phyloP scores from a whole-genome alignment of 164 flowering plant species.

The Platanus orientalis region DNA sequence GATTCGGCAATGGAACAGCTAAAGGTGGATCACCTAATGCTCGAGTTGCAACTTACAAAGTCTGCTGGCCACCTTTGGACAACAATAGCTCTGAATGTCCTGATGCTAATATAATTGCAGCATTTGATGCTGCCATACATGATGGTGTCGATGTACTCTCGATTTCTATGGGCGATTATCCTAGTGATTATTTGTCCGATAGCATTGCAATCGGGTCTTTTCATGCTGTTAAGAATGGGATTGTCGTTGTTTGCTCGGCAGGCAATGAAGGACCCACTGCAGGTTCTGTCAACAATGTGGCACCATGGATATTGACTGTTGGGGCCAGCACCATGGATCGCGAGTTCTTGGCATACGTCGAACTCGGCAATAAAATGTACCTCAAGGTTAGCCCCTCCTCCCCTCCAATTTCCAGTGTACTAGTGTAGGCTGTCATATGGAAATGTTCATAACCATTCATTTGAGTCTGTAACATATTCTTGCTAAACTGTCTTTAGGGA shows the following conservation, averaged over 20 bases:
- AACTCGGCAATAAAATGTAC: slow-evolving; percentile 14
- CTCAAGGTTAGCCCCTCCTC: slow-evolving; percentile 6
- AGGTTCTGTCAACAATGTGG: slow-evolving; percentile 8
- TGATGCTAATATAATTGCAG: slow-evolving; percentile 19
- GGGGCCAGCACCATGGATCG: slow-evolving; percentile 21
- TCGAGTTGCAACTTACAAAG: slow-evolving; percentile 24
- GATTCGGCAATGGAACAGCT: slow-evolving; percentile 14
- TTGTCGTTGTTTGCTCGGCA: slow-evolving; percentile 17
- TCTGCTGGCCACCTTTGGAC: slow-evolving; percentile 15
- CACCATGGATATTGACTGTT: slow-evolving; percentile 29
- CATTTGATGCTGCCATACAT: slow-evolving; percentile 22
- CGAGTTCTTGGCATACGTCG: slow-evolving; percentile 4
- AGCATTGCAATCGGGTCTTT: slow-evolving; percentile 20
- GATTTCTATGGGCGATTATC: slow-evolving; percentile 4
- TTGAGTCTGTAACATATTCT: no score
- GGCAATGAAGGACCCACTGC: slow-evolving; percentile 15
- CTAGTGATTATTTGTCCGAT: slow-evolving; percentile 1
- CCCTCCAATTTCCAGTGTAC: no score
- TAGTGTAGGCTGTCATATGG: no score
- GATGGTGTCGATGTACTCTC: slow-evolving; percentile 29
- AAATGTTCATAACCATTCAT: no score
- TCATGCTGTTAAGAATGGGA: slow-evolving; percentile 23
- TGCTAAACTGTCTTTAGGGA: slow-evolving; percentile 19
- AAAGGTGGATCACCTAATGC: slow-evolving; percentile 18
- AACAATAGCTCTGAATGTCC: neutral